Evolutionary conservation across 176 grass and related monocot species (phyloP), one percentile per base, ranked within the genome.

Genomic region (Coix lacrymajobi): DNA sequence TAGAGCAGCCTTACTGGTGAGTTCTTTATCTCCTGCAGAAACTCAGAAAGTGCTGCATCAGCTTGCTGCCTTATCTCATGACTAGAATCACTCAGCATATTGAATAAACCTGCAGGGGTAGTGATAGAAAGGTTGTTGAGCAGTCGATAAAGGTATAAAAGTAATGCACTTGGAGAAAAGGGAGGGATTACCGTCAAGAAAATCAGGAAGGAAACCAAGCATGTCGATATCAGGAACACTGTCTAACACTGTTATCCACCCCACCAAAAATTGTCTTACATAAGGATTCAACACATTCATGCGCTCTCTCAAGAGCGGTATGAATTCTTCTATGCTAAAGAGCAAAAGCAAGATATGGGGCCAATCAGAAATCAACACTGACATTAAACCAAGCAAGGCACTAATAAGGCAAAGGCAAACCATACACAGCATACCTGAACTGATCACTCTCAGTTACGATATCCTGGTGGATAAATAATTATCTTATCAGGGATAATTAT

Each of bases 321-420:
- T 99, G 84, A 99, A 99, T 86, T 99, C 97, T 93, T 99, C 93
- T 89, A 99, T 99, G 97, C 97, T 99, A 84, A 85, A 99, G 31
- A 77, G 68, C 56, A 87, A 66, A 85, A 84, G 65, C 69, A 81
- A 80, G 46, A 81, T 62, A 49, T 39, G 14, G 31, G 56, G 13
- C 7, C 28, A 81, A 91, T 83, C 43, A 84, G 48, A 79, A 58
- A 69, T 76, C 58, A 62, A 57, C 15, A 65, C 28, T 74, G 72
- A 78, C 48, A 77, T 57, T 62, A 87, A 87, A 79, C 36, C 68
- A 56, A 75, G 52, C 56, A 91, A 19, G 48, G 33, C n/a, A 76
- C 36, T 31, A 8, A 79, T 58, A 62, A 6, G 3, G 51, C 56
- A 74, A 83, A 77, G 48, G 11, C 43, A 71, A 63, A 34, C 57